Evolutionary conservation across 2,329 filamentous ascomycete species (phyloP).

Genomic region (Exophiala viscosa): DNA sequence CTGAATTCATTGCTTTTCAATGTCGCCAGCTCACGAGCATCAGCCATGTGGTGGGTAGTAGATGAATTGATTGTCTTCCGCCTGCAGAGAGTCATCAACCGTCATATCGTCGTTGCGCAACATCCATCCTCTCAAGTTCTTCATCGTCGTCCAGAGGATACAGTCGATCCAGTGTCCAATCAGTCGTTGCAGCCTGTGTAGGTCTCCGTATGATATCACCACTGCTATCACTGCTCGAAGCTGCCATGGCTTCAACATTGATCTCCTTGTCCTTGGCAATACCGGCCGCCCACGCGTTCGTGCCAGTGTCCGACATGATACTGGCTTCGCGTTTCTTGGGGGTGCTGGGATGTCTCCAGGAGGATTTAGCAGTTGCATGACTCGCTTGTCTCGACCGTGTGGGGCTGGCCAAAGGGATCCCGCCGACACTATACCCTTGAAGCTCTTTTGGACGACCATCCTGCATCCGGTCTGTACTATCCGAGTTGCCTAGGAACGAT

Average conservation of each 20-base stretch:
- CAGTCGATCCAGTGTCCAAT: constrained; percentile 25
- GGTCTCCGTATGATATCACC: constrained; percentile 11
- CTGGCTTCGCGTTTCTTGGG: neutral
- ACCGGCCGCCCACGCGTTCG: neutral
- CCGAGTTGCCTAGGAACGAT: constrained; percentile 30
- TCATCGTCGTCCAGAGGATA: constrained; percentile 28
- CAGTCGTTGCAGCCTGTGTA: constrained; percentile 2
- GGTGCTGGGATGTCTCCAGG: constrained; percentile 7
- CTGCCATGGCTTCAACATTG: constrained; percentile 5
- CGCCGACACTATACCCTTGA: constrained; percentile 15
- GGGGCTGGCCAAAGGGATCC: constrained; percentile 7
- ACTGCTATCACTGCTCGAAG: constrained; percentile 21
- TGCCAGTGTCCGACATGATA: neutral
- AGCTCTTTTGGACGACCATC: constrained; percentile 13
- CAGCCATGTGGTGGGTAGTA: too few relatives aligned
- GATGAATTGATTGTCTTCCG: neutral
- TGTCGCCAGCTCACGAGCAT: too few relatives aligned
- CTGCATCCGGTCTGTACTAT: constrained; percentile 14
- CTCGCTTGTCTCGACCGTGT: constrained; percentile 12
- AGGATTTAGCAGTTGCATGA: constrained; percentile 2
- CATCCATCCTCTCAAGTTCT: constrained; percentile 12
- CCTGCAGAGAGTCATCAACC: neutral
- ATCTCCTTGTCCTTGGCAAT: constrained; percentile 13
- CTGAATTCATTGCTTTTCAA: too few relatives aligned
- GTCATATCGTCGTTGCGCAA: constrained; percentile 17